Evolutionary conservation across 331 rosid genomes (phyloP), one percentile per base, ranked within the genome.

Genomic region (Stylosanthes scabra): DNA sequence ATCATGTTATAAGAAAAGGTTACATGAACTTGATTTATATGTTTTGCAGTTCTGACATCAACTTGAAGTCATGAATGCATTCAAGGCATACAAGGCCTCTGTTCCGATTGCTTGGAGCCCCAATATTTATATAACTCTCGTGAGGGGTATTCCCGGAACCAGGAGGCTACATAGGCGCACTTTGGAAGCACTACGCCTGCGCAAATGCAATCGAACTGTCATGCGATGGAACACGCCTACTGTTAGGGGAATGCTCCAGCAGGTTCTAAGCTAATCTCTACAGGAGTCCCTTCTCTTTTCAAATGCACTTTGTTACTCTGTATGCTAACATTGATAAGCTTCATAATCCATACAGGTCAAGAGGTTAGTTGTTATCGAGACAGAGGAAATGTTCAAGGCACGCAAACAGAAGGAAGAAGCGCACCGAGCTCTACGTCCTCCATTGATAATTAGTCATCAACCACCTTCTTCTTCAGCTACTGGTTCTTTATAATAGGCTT

Each of bases 151-250:
- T 59, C 97, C 98, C 1, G 96, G 98, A 68, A 93, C 98, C 68
- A 89, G 98, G 87, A 87, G 80, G 75, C 92, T 85, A 45, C 97
- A 93, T 67, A 82, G 97, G 77, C 94, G 91, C 69, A 89, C 97
- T 58, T 83, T 91, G 81, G 98, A 91, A 87, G 98, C 98, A 15
- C 83, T 93, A 40, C 88, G 86, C 8, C 88, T 93, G 12, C 28
- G 92, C 68, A 93, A 93, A 74, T 89, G 94, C 83, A 93, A 89
- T 83, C 88, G 96, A 76, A 93, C 98, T 79, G 96, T 91, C 65
- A 91, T 91, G 97, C 90, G 92, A 66, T 89, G 92, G 94, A 93
- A 91, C 81, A 89, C 96, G 0, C 97, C 98, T 47, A 87, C 97
- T 6, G 90, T 89, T 45, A 75, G 98, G 82, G 98, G 97, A 82